Evolutionary conservation across 306 rosid species (phyloP).

Genomic region (Macrotyloma uniflorum): DNA sequence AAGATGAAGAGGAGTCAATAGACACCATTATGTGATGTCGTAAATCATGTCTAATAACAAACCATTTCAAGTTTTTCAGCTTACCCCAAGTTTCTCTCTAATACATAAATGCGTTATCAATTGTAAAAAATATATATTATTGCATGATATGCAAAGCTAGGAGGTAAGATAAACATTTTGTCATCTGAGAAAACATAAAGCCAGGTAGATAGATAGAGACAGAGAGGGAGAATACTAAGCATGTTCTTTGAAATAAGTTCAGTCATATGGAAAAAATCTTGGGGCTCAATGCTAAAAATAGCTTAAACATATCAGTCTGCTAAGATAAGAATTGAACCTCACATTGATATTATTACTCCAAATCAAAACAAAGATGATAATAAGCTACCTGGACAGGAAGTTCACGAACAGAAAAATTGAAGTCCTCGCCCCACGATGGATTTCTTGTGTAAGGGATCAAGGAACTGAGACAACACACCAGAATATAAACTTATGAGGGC

Average conservation of each 20-base stretch:
- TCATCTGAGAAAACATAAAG: neutral
- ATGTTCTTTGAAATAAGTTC: constrained; percentile 11
- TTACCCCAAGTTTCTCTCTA: neutral
- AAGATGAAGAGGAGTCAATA: no score
- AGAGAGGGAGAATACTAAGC: neutral
- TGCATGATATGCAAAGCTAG: constrained; percentile 14
- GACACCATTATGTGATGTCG: neutral
- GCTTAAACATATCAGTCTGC: constrained; percentile 21
- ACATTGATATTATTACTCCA: constrained; percentile 20
- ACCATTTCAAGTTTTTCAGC: neutral
- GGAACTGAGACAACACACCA: constrained; percentile 68
- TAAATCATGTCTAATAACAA: neutral
- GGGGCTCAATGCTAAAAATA: constrained; percentile 14
- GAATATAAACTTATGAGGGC: constrained; percentile 31
- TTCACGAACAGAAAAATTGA: constrained; percentile 89
- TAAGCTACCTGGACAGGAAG: constrained; percentile 87
- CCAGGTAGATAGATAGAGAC: no score
- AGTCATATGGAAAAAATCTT: neutral
- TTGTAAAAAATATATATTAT: constrained; percentile 11
- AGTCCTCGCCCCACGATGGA: constrained; percentile 99
- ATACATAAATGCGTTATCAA: constrained; percentile 7
- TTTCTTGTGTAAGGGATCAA: constrained; percentile 98
- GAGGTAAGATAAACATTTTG: neutral
- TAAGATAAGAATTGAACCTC: constrained; percentile 27
- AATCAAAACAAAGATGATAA: constrained; percentile 24